Percentiles rank a stretch among this genome's conserved stretches.
phyloP scores from a whole-genome alignment of 129 eudicot species.

The Gnaphalium uliginosum region DNA sequence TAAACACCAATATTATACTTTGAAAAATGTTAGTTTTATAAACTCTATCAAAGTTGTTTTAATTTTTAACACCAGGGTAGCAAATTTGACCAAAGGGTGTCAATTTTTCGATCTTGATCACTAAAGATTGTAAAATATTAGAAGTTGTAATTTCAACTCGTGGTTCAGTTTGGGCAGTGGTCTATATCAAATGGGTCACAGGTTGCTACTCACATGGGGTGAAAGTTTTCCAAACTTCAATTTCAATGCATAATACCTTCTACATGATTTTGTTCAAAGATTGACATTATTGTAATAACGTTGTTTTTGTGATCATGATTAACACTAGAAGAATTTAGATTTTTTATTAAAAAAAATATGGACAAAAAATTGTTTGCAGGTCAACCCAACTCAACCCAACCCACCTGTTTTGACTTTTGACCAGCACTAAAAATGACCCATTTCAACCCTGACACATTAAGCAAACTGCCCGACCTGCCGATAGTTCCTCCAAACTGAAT shows the following conservation, averaged over 20 bases:
- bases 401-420: neutral
- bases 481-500: conserved; percentile 1
- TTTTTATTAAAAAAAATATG: neutral
- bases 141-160: neutral
- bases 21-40: neutral
- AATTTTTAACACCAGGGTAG: neutral
- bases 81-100: conserved; percentile 12
- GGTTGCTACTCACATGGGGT: neutral
- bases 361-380: neutral
- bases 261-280: neutral
- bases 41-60: neutral
- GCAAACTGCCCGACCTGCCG: neutral
- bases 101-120: neutral
- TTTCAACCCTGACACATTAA: neutral
- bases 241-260: neutral
- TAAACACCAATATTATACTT: neutral
- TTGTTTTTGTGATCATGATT: neutral
- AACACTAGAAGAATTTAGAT: neutral
- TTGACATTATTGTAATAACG: neutral
- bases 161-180: neutral
- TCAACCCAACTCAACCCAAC: neutral
- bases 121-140: neutral
- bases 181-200: neutral
- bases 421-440: neutral
- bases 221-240: neutral